phyloP scores from a whole-genome alignment of 2,329 filamentous ascomycete genomes.

The Aspergillus arachidicola region DNA sequence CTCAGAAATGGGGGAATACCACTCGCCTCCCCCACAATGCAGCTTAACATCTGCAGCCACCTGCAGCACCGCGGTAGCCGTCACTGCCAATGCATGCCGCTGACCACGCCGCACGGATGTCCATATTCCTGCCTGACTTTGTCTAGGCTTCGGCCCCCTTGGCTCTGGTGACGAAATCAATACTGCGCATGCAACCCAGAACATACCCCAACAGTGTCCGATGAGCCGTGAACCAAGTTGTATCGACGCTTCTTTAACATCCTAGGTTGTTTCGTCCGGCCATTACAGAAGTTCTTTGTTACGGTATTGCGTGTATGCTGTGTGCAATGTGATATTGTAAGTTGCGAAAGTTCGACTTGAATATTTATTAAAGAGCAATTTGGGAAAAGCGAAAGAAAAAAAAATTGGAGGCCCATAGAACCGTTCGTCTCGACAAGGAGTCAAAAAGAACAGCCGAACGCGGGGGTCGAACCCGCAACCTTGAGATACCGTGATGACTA shows the following conservation, averaged over 20 bases:
- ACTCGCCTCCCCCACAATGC: background rate
- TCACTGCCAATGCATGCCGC: conserved; percentile 1
- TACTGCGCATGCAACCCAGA: background rate
- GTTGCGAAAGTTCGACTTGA: background rate
- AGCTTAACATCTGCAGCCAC: conserved; percentile 2
- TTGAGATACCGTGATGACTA: conserved; percentile 37
- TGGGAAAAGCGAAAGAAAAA: background rate
- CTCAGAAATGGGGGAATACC: background rate
- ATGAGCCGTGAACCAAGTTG: background rate
- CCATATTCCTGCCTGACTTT: background rate
- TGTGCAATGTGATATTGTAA: background rate
- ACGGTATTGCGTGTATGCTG: background rate
- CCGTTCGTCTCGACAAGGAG: background rate
- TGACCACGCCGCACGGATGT: background rate
- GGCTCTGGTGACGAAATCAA: too few species aligned
- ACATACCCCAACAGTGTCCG: background rate
- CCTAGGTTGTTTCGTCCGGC: background rate
- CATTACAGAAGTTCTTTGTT: background rate
- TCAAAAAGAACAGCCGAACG: conserved; percentile 37
- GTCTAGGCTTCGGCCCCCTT: background rate
- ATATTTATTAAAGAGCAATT: background rate
- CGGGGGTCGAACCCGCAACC: conserved; percentile 47
- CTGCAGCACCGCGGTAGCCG: background rate
- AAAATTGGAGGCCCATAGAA: too few species aligned
- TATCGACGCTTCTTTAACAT: background rate